Base-by-base conservation (phyloP, 306 rosid genomes). In the Benincasa hispida region DNA sequence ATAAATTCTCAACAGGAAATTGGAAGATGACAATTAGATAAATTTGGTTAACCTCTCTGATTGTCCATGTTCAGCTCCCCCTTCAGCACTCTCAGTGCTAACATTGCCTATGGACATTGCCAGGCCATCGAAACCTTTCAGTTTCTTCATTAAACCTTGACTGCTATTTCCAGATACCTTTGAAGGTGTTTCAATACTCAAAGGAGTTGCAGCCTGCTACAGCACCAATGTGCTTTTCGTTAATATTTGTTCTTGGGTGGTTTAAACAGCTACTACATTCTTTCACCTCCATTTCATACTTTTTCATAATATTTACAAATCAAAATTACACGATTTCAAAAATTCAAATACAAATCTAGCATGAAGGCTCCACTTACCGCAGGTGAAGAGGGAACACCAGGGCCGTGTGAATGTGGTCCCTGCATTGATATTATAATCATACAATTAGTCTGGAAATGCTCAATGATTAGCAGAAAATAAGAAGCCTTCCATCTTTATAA, bases 101-200 rank as follows among this genome's bases (percentile, higher is more conserved):
- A 85, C 83, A 84, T 88, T 94, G 82, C 96, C 98, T 55, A 92
- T 88, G 68, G 99, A 90, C 96, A 94, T 94, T 13, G 89, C 93
- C 77, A 94, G 99, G n/a, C 87, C 93, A 80, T 94, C 97, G 79
- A 94, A 90, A 45, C 90, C 91, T 86, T 90, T 92, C 86, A 89
- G 76, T 85, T 88, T 92, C 81, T 92, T 94, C 80, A 88, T 73
- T 42, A 89, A 83, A 54, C 92, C 98, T 68, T 70, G 85, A 76
- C 92, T 91, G 39, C 89, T 80, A 81, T 86, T 94, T 84, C 93
- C 97, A n/a, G 89, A 79, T 24, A 87, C 86, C 81, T 92, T 94
- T 61, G 91, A 83, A 79, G 97, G 93, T 35, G 90, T 80, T 77
- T 89, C 97, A 13, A 87, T 57, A 76, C 85, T 86, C 82, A 85